These are phyloP conservation scores for Stylonectria norvegica DNA, from an alignment of 2,329 filamentous ascomycete genomes.

Conservation along the genomic window DNA sequence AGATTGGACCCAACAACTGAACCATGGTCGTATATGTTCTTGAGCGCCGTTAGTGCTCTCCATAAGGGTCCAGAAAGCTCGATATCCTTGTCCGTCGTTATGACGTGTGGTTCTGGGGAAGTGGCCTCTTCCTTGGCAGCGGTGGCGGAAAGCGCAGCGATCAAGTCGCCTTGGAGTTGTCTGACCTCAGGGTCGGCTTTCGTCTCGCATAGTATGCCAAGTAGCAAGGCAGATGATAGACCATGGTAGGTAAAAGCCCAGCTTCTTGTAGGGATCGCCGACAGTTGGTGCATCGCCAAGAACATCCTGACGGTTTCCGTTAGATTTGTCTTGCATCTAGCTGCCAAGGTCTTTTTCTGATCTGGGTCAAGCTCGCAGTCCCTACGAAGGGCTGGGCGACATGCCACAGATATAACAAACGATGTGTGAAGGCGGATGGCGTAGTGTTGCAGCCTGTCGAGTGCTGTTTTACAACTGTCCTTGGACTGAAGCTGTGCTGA, in stretches of 20 bases:
- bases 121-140: constrained; percentile 60
- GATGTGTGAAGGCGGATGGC: constrained; percentile 63
- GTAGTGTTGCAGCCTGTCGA: constrained; percentile 62
- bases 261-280: constrained; percentile 62
- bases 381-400: constrained; percentile 58
- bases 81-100: constrained; percentile 56
- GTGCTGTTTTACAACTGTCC: constrained; percentile 60
- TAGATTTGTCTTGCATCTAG: constrained; percentile 59
- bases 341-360: constrained; percentile 54
- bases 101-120: constrained; percentile 51
- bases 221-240: constrained; percentile 60
- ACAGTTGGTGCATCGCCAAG: constrained; percentile 65
- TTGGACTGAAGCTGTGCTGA: constrained; percentile 54
- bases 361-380: constrained; percentile 48
- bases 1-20: constrained; percentile 50
- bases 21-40: constrained; percentile 65
- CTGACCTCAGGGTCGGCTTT: constrained; percentile 61
- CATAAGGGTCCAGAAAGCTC: constrained; percentile 60
- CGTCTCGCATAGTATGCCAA: constrained; percentile 61
- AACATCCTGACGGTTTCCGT: constrained; percentile 67
- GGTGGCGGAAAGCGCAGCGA: constrained; percentile 60
- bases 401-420: constrained; percentile 63
- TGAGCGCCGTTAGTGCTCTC: constrained; percentile 57
- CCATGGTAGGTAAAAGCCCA: constrained; percentile 69
- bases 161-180: constrained; percentile 61